Conservation (phyloP, 2,329 filamentous ascomycete species). For the Sporothrix luriei region DNA sequence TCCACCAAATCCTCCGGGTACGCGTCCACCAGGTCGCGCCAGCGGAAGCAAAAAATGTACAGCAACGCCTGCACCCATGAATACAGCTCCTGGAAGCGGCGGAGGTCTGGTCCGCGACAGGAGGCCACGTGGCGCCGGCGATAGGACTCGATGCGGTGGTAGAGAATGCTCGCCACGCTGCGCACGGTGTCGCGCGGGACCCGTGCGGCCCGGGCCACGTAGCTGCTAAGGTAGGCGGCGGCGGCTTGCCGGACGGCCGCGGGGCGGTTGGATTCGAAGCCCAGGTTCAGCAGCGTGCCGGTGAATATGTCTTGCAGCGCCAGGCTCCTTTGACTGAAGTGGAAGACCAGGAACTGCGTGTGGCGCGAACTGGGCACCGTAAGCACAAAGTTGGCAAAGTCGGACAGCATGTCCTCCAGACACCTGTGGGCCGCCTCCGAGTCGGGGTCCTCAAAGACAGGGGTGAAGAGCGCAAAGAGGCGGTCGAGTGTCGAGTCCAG, state of each 20-base stretch:
- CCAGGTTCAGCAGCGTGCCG: conserved; percentile 71
- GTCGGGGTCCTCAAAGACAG: conserved; percentile 69
- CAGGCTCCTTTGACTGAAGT: conserved; percentile 83
- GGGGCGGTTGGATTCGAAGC: conserved; percentile 70
- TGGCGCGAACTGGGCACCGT: conserved; percentile 90
- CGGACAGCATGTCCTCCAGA: conserved; percentile 77
- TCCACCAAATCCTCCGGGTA: conserved; percentile 63
- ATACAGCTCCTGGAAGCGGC: conserved; percentile 83
- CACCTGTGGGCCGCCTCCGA: conserved; percentile 69
- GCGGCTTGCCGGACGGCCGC: conserved; percentile 79
- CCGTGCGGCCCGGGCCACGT: conserved; percentile 85
- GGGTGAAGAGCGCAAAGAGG: conserved; percentile 80
- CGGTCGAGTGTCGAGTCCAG: conserved; percentile 88
- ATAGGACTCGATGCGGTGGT: conserved; percentile 74
- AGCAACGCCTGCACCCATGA: conserved; percentile 84
- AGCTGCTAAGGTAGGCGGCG: conserved; percentile 90
- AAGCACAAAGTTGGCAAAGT: conserved; percentile 85
- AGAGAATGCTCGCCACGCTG: conserved; percentile 77
- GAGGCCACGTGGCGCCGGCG: conserved; percentile 70
- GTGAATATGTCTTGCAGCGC: conserved; percentile 80
- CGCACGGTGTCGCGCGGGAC: conserved; percentile 76
- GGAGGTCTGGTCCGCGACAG: conserved; percentile 82
- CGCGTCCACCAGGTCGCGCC: conserved; percentile 79
- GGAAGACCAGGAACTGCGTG: conserved; percentile 93
- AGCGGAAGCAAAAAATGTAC: conserved; percentile 97